These are phyloP conservation scores for Geranium incanum DNA, from an alignment of 441 rosid species.

Conservation along the genomic window DNA sequence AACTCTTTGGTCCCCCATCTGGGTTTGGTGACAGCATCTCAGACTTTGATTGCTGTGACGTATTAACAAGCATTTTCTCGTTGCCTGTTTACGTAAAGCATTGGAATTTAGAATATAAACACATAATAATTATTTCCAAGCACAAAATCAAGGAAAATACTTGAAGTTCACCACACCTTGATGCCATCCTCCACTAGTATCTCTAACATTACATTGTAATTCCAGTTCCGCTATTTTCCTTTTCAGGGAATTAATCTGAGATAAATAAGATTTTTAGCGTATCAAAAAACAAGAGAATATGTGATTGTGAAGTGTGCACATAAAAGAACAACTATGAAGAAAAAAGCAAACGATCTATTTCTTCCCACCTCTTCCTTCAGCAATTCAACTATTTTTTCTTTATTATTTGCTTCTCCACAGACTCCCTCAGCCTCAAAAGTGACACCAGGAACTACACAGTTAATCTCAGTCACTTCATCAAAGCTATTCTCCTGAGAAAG, in stretches of 20 bases:
- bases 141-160: slow-evolving; percentile 7
- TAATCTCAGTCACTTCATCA: slow-evolving; percentile 29
- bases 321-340: neutral
- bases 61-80: slow-evolving; percentile 21
- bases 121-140: slow-evolving; percentile 5
- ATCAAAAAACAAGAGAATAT: neutral
- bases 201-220: slow-evolving; percentile 30
- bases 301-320: neutral
- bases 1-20: slow-evolving; percentile 39
- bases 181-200: slow-evolving; percentile 18
- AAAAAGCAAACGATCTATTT: neutral
- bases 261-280: neutral
- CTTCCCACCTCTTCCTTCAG: slow-evolving; percentile 59
- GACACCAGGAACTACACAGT: slow-evolving; percentile 22
- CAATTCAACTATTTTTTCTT: slow-evolving; percentile 36
- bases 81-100: slow-evolving; percentile 31
- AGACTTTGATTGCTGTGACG: slow-evolving; percentile 23
- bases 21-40: slow-evolving; percentile 25
- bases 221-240: slow-evolving; percentile 62
- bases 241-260: slow-evolving; percentile 58
- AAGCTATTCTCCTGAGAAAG: slow-evolving; percentile 24
- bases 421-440: slow-evolving; percentile 26
- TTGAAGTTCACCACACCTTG: slow-evolving; percentile 20
- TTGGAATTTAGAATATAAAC: slow-evolving; percentile 12
- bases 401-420: slow-evolving; percentile 24